Base-by-base conservation (phyloP, 768 basidiomycete species). In the Leccinum obscurum region DNA sequence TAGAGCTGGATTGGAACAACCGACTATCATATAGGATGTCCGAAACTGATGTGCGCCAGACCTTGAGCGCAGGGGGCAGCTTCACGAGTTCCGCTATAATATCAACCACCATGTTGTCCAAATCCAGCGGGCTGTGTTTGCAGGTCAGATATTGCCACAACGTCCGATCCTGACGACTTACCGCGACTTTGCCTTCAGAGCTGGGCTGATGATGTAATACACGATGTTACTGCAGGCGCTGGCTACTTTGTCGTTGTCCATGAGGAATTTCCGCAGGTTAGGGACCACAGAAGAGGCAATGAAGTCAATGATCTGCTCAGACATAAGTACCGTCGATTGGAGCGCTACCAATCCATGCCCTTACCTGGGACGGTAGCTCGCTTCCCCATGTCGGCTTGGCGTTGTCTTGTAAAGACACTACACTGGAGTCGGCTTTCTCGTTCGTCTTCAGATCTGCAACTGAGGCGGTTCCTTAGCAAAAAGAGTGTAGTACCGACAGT, bases 11-110 rank as follows among this genome's bases (percentile, higher is more conserved):
- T 68, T 88, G 91, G 80, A 99, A 99, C 64, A 98, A 83, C 51
- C 93, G 83, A 64, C 83, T 85, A 72, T 99, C 97, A 66, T 85
- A 88, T 61, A 98, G 79, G 1, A 91, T 82, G 46, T 99, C 97
- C 1, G 80, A 73, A 13, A 98, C 86, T 10, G 87, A 86, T 0
- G 83, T 77, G 55, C 88, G 82, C 97, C 97, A 99, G 7, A 90
- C 83, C 69, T 93, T 97, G 60, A 89, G 73, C 3, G 92, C 85
- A 5, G 84, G 80, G 8, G 91, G 88, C 55, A 95, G 82, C 60
- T 81, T 85, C 4, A 90, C 82, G 84, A 98, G 88, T 69, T 93
- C 93, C 35, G 79, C 73, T 20, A 98, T 75, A 9, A 95, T 86
- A 3, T 83, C 78, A 5, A 94, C 76, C 8, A 92, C 78, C 6